Evolutionary conservation across 2,329 filamentous ascomycete genomes (phyloP).

Genomic region (Periconia digitata): DNA sequence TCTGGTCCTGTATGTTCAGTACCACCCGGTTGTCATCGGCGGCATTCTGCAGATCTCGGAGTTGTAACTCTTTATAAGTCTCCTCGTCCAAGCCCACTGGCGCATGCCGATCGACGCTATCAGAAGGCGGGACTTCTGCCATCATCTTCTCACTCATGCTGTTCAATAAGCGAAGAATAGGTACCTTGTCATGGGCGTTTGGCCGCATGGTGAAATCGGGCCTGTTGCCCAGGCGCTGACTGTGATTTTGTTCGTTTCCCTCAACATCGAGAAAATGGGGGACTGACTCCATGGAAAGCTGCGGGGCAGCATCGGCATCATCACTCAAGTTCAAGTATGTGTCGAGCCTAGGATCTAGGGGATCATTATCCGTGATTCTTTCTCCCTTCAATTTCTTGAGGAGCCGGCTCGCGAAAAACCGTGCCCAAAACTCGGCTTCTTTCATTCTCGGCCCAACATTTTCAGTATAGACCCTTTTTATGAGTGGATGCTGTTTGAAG

Average conservation of each 20-base stretch:
- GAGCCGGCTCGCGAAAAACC: slow-evolving; percentile 88
- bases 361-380: slow-evolving; percentile 75
- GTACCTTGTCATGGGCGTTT: slow-evolving; percentile 70
- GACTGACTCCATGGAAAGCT: slow-evolving; percentile 62
- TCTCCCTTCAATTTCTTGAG: slow-evolving; percentile 92
- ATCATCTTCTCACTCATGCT: slow-evolving; percentile 91
- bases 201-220: slow-evolving; percentile 91
- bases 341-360: slow-evolving; percentile 78
- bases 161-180: slow-evolving; percentile 87
- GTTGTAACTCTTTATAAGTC: slow-evolving; percentile 71
- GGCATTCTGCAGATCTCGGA: slow-evolving; percentile 78
- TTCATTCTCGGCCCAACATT: slow-evolving; percentile 71
- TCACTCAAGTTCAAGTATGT: slow-evolving; percentile 79
- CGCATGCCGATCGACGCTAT: slow-evolving; percentile 63
- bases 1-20: slow-evolving; percentile 86
- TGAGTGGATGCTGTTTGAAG: slow-evolving; percentile 87
- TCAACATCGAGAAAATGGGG: slow-evolving; percentile 90
- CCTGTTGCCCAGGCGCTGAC: slow-evolving; percentile 80
- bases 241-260: slow-evolving; percentile 93
- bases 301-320: slow-evolving; percentile 47
- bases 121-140: slow-evolving; percentile 78
- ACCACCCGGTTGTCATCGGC: slow-evolving; percentile 75
- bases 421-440: slow-evolving; percentile 85
- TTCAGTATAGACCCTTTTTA: slow-evolving; percentile 89
- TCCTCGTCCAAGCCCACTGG: slow-evolving; percentile 71